phyloP scores from a whole-genome alignment of 2,329 filamentous ascomycete genomes.

The Arthrobotrys sinensis region DNA sequence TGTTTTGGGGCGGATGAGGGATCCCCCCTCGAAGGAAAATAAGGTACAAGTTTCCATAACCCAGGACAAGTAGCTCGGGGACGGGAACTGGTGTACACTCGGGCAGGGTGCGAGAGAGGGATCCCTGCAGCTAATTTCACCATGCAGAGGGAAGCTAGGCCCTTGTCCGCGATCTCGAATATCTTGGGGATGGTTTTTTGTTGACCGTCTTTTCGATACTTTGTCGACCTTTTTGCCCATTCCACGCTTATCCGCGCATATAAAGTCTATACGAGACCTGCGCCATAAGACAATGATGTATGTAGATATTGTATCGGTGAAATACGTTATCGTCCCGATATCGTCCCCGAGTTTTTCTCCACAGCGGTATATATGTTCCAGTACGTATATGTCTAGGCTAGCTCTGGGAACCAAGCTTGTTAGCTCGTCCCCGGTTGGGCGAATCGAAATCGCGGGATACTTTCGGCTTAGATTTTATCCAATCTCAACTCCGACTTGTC shows the following conservation, averaged over 20 bases:
- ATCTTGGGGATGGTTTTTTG: slow-evolving; percentile 29
- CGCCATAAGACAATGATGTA: background rate
- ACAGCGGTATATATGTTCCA: background rate
- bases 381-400: background rate
- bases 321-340: slow-evolving; percentile 20
- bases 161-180: slow-evolving; percentile 3
- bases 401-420: background rate
- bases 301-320: background rate
- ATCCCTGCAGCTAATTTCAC: slow-evolving; percentile 17
- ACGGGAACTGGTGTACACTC: background rate
- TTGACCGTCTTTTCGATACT: slow-evolving; percentile 37
- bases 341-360: slow-evolving; percentile 36
- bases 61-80: slow-evolving; percentile 5
- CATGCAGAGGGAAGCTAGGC: background rate
- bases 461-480: slow-evolving; percentile 21
- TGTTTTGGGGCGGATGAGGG: slow-evolving; percentile 31
- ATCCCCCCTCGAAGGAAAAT: slow-evolving; percentile 12
- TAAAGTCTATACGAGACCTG: background rate
- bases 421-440: slow-evolving; percentile 15
- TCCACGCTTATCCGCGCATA: slow-evolving; percentile 57
- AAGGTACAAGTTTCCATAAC: background rate
- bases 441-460: slow-evolving; percentile 24
- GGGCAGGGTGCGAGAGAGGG: slow-evolving; percentile 22
- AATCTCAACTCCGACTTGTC: background rate
- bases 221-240: background rate